Evolutionary conservation across 208 protist genomes (phyloP).

Genomic region (Wallacemonas sp.): DNA sequence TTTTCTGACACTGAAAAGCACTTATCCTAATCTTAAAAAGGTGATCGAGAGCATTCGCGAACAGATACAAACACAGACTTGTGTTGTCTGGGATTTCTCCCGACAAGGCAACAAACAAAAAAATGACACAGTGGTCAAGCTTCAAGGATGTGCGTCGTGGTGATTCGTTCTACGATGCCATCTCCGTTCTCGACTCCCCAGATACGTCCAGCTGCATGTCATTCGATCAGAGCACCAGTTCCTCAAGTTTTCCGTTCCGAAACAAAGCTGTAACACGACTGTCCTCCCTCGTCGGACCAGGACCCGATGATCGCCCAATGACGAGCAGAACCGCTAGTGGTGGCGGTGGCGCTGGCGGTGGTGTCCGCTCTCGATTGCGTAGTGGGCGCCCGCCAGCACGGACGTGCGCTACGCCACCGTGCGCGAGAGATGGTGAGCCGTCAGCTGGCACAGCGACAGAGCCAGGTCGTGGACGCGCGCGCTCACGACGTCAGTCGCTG

Average conservation of each 20-base stretch:
- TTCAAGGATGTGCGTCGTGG: conserved; percentile 3
- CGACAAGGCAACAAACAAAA: not conserved
- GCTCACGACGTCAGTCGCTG: no score
- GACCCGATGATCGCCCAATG: not conserved
- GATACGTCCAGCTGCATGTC: conserved; percentile 6
- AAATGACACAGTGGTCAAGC: not conserved
- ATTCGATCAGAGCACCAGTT: conserved; percentile 4
- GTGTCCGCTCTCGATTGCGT: not conserved
- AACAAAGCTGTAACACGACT: not conserved
- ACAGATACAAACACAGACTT: not conserved
- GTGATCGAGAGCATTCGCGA: no score
- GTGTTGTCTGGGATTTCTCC: not conserved
- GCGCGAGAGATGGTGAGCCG: no score
- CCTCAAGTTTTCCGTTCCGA: not conserved
- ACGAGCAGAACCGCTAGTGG: not conserved
- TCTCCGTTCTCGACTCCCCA: not conserved
- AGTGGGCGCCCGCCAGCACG: no score
- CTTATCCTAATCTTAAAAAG: no score
- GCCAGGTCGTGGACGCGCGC: no score
- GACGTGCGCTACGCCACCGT: not conserved
- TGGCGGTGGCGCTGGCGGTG: not conserved
- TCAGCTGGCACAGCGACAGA: no score
- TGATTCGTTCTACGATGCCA: conserved; percentile 9
- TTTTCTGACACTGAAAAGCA: no score
- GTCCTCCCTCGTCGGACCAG: not conserved